Percentiles rank a stretch among this genome's conserved stretches.
These are phyloP conservation scores for Paraconiothyrium sp. DNA, from an alignment of 2,329 filamentous ascomycete genomes.

Conservation along the genomic window DNA sequence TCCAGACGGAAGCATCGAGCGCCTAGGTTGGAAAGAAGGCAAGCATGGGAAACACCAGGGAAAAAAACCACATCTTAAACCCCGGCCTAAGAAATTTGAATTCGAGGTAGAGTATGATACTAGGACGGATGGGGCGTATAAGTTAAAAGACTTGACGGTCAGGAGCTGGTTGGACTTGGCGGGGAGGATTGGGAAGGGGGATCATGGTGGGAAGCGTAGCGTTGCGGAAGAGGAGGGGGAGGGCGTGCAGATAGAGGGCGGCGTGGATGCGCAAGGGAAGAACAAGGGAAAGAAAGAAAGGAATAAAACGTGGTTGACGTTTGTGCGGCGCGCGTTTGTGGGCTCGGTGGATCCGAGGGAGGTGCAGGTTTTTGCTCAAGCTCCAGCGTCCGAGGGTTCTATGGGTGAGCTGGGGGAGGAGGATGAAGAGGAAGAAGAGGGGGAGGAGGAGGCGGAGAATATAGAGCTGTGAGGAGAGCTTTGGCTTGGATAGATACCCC, in stretches of 20 bases:
- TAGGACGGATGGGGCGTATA: slow-evolving; percentile 76
- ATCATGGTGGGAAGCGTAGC: not conserved
- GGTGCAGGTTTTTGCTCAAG: slow-evolving; percentile 54
- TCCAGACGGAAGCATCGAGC: slow-evolving; percentile 35
- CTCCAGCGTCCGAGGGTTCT: not conserved
- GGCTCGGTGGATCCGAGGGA: slow-evolving; percentile 74
- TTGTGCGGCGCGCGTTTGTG: slow-evolving; percentile 82
- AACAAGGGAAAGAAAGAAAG: slow-evolving; percentile 36
- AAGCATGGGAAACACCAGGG: slow-evolving; percentile 69
- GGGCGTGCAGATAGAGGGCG: not conserved
- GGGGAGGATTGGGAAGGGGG: slow-evolving; percentile 65
- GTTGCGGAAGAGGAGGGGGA: slow-evolving; percentile 2
- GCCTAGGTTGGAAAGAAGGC: slow-evolving; percentile 68
- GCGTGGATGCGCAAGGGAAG: not conserved
- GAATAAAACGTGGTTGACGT: slow-evolving; percentile 76
- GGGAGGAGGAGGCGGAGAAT: slow-evolving; percentile 23
- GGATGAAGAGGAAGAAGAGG: slow-evolving; percentile 5
- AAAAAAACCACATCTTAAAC: slow-evolving; percentile 58
- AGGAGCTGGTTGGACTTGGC: slow-evolving; percentile 82
- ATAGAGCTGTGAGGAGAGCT: slow-evolving; percentile 26
- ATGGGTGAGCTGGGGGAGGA: no score
- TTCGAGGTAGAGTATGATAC: slow-evolving; percentile 91
- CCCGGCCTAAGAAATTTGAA: slow-evolving; percentile 70
- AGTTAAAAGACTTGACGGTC: slow-evolving; percentile 84
- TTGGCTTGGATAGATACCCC: no score